Base-by-base conservation (phyloP, 1,284 basidiomycete genomes). In the Marasmius sp. region DNA sequence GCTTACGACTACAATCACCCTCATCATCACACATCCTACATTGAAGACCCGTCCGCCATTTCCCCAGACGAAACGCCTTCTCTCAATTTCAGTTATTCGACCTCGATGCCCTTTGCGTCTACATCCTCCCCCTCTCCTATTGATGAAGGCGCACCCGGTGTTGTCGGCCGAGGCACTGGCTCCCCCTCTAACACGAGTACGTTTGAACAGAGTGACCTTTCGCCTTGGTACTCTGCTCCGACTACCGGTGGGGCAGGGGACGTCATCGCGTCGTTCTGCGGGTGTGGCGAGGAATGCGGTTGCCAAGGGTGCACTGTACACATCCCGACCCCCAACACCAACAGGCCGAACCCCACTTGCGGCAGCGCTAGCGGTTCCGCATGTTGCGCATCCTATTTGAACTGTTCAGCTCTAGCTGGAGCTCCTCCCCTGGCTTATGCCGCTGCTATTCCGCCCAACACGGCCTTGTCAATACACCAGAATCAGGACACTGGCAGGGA, bases 251-350 rank as follows among this genome's bases (percentile, higher is more conserved):
- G 52, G 54, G 51, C 47, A 52, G 50, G 61, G 55, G 38, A 53
- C 63, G 58, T 62, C 47, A 62, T 68, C 67, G 59, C 69, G 61
- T 71, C 77, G 57, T 64, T 77, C 1, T 87, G 85, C 68, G 74
- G 77, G 18, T 87, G 86, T 65, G 85, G 84, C 20, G 77, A 81
- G 41, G 71, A 72, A 1, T 87, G 86, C 68, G 70, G 76, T 20
- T 87, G 85, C 60, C 77, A 82, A 2, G 82, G 83, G 3, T 87
- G 85, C 63, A 69, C 76, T 49, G 74, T 82, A 36, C 85, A 86
- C 60, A 37, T 50, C 33, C 47, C 55, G 27, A 27, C 27, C 43
- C 2, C 9, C 20, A 77, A 71, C n/a, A 78, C 68, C 10, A 65
- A 74, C 6, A 68, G 67, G 38, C 65, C 72, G 5, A 65, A 72